A percentile compares a stretch with the other conserved stretches of the same genome.
These are phyloP conservation scores for Calonectria hongkongensis DNA, from an alignment of 2,329 filamentous ascomycete species.

Conservation along the genomic window DNA sequence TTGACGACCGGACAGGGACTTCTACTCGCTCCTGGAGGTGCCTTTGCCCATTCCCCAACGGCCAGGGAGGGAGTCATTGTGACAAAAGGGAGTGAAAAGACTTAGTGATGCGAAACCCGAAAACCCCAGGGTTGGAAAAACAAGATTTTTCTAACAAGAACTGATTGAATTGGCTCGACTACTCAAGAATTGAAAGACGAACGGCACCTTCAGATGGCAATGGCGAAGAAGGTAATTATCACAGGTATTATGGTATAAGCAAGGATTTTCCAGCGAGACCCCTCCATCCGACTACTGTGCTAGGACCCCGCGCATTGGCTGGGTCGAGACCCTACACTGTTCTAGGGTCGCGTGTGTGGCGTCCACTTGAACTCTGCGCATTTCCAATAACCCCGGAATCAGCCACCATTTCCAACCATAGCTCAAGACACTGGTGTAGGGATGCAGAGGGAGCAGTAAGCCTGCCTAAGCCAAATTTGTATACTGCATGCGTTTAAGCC, in stretches of 20 bases:
- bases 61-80: background rate
- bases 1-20: conserved; percentile 5
- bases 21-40: background rate
- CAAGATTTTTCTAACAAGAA: background rate
- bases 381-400: background rate
- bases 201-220: background rate
- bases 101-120: background rate
- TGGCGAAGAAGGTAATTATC: background rate
- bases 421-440: background rate
- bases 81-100: background rate
- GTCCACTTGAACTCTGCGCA: background rate
- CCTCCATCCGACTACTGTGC: background rate
- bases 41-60: background rate
- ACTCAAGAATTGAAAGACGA: background rate
- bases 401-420: background rate
- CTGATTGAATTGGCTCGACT: background rate
- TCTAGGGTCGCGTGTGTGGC: background rate
- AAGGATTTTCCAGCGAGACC: background rate
- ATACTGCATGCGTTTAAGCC: background rate
- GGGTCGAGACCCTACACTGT: background rate
- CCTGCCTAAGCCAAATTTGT: background rate
- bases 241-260: background rate
- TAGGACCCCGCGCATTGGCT: background rate
- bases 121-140: background rate
- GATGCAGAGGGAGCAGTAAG: background rate